A percentile compares a stretch with the other conserved stretches of the same genome.
Conservation (phyloP, 139 green algal species). For the Mesostigma viride region DNA sequence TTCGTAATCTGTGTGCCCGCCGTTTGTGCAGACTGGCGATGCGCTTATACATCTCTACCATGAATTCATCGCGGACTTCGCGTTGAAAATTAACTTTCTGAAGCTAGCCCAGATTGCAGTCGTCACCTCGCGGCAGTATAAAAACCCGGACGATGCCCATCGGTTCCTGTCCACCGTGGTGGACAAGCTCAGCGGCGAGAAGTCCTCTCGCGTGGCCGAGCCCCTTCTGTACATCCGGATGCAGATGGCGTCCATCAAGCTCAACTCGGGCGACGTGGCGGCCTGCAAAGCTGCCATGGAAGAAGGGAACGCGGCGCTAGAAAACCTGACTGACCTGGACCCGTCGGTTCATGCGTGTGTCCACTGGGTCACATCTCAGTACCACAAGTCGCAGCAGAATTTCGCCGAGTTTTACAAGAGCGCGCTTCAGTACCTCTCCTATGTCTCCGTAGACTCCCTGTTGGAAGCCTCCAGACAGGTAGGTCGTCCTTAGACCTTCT, state of each 20-base stretch:
- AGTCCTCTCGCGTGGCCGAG: constrained; percentile 42
- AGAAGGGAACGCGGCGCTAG: constrained; percentile 61
- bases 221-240: constrained; percentile 77
- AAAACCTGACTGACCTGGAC: constrained; percentile 62
- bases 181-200: constrained; percentile 49
- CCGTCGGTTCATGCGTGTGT: constrained; percentile 72
- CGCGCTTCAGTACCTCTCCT: constrained; percentile 81
- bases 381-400: constrained; percentile 68
- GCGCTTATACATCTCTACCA: constrained; percentile 67
- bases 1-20: not conserved
- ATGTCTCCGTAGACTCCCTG: constrained; percentile 67
- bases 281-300: constrained; percentile 53
- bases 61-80: constrained; percentile 83
- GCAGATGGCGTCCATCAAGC: constrained; percentile 77
- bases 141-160: constrained; percentile 34
- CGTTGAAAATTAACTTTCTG: constrained; percentile 79
- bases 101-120: constrained; percentile 66
- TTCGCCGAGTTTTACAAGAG: constrained; percentile 83
- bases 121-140: constrained; percentile 42
- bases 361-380: constrained; percentile 69
- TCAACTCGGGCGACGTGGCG: constrained; percentile 37
- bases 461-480: constrained; percentile 53
- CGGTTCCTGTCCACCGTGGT: constrained; percentile 56
- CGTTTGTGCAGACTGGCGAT: constrained; percentile 33
- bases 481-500: constrained; percentile 7